A percentile compares a stretch with the other conserved stretches of the same genome.
Conservation (phyloP, 2,329 filamentous ascomycete species). For the Aspergillus cejpii region DNA sequence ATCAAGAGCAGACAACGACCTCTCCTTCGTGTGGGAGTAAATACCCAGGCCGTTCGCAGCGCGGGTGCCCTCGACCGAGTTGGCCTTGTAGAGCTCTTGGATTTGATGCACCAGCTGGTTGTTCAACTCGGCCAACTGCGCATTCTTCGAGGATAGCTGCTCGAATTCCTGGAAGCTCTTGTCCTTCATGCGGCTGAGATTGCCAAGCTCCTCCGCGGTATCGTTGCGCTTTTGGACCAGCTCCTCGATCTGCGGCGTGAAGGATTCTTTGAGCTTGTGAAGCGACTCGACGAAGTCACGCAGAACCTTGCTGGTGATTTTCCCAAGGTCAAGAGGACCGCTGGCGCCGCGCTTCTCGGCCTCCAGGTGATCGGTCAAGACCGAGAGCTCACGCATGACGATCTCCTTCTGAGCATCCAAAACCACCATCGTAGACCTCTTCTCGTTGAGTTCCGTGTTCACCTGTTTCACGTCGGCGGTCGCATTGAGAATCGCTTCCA, state of each 20-base stretch:
- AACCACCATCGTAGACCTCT: conserved; percentile 90
- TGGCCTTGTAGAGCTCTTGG: conserved; percentile 84
- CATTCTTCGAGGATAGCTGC: conserved; percentile 87
- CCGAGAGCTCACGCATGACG: conserved; percentile 84
- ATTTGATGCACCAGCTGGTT: conserved; percentile 92
- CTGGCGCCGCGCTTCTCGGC: conserved; percentile 76
- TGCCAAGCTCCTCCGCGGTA: conserved; percentile 75
- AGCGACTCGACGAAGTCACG: conserved; percentile 57
- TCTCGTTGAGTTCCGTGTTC: conserved; percentile 82
- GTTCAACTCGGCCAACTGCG: conserved; percentile 88
- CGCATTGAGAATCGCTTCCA: conserved; percentile 55
- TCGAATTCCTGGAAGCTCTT: conserved; percentile 93
- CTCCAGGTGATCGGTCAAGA: conserved; percentile 81
- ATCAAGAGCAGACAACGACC: conserved; percentile 42
- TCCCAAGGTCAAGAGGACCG: conserved; percentile 69
- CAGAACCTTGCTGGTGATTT: conserved; percentile 57
- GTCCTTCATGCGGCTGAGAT: conserved; percentile 77
- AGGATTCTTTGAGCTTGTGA: conserved; percentile 71
- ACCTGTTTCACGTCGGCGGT: conserved; percentile 63
- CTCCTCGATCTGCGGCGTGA: conserved; percentile 69
- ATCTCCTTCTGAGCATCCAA: conserved; percentile 93
- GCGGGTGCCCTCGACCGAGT: conserved; percentile 33
- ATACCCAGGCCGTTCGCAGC: conserved; percentile 55
- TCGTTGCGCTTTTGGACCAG: conserved; percentile 83
- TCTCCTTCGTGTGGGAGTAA: conserved; percentile 51